Base-by-base conservation (phyloP, 2,329 filamentous ascomycete genomes). In the Ophidiomyces ophidiicola region DNA sequence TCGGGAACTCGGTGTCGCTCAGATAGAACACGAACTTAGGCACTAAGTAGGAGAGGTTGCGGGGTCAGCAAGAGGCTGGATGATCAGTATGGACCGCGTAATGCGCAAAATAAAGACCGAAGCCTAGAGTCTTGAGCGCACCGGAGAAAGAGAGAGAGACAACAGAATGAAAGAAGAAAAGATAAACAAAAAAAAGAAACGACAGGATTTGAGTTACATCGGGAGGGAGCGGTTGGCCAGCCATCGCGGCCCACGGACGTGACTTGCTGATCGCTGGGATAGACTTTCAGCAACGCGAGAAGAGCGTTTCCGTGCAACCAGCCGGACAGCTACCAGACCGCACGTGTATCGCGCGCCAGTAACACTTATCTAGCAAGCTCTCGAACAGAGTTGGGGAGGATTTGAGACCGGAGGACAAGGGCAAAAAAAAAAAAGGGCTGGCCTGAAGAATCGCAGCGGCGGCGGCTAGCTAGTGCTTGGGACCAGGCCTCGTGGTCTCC, bases 21-120 rank as follows among this genome's bases (percentile, higher is more conserved):
- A 82, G 69, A 72, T 82, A 94, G 56, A 94, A 94, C n/a, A 96
- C 72, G 55, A 88, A 76, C 60, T 82, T 90, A 0, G 88, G 88
- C 37, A 83, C 83, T 71, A 39, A 42, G 24, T 24, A 31, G 35
- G 36, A 39, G 26, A 41, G n/a, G n/a, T n/a, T n/a, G n/a, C 11
- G n/a, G 3, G 20, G 36, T 39, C 21, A 39, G 36, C 29, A 17
- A 31, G n/a, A n/a, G n/a, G n/a, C n/a, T n/a, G n/a, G n/a, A n/a
- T n/a, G n/a, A n/a, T n/a, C n/a, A 15, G 30, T 32, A 11, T 10
- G 17, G 14, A 15, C 30, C 11, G n/a, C 17, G 17, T 11, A 10
- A 12, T 28, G 10, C 12, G 24, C 10, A 23, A 12, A 24, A 4
- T 14, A 15, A 2, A 18, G 12, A 23, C 11, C 20, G 19, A 24